A percentile compares a stretch with the other conserved stretches of the same genome.
These are phyloP conservation scores for Toxoplasma gondii DNA, from an alignment of 169 alveolate genomes.

Conservation along the genomic window DNA sequence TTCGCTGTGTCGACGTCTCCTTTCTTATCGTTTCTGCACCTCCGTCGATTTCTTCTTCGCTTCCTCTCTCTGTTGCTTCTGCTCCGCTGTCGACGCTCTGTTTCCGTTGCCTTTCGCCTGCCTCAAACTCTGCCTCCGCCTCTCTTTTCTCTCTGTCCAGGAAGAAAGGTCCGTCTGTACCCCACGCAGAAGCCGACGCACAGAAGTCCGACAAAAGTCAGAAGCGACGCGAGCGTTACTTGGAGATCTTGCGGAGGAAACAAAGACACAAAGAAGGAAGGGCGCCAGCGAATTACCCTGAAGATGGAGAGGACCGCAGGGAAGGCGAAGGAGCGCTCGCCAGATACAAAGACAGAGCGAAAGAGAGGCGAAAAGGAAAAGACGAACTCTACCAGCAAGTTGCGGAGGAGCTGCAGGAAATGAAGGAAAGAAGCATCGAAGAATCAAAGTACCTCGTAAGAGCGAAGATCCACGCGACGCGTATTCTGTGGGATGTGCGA, in stretches of 20 bases:
- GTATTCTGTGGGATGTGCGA: not conserved
- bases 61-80: not conserved
- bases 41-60: too few species aligned
- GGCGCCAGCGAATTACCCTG: not conserved
- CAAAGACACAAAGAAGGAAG: not conserved
- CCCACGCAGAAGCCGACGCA: not conserved
- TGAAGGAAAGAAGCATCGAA: constrained; percentile 69
- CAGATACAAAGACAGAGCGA: constrained; percentile 69
- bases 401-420: constrained; percentile 70
- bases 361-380: constrained; percentile 63
- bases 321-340: not conserved
- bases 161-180: not conserved
- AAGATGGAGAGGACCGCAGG: not conserved
- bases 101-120: not conserved
- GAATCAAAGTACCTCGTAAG: constrained; percentile 73
- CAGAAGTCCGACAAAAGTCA: not conserved
- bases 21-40: too few species aligned
- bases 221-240: constrained; percentile 30
- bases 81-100: not conserved
- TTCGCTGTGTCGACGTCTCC: too few species aligned
- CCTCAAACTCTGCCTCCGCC: not conserved
- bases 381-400: constrained; percentile 67
- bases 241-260: constrained; percentile 16
- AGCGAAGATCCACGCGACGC: not conserved
- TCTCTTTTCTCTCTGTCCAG: not conserved